Evolutionary conservation across 2,329 filamentous ascomycete genomes (phyloP).

Genomic region (Aspergillus pseudoterreus): DNA sequence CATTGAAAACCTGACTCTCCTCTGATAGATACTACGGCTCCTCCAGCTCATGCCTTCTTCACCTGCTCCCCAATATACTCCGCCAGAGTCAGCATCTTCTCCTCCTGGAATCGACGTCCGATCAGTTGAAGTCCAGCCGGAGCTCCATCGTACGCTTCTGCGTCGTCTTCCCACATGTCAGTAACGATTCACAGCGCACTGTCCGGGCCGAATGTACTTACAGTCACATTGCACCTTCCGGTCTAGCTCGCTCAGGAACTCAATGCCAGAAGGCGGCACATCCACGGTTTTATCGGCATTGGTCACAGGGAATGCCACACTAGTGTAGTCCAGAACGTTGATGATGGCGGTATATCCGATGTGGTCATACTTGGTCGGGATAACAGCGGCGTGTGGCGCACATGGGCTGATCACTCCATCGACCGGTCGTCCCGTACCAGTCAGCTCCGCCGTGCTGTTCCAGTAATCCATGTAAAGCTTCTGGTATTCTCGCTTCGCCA

Average conservation of each 20-base stretch:
- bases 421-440: conserved; percentile 50
- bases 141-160: conserved; percentile 46
- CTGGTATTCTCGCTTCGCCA: conserved; percentile 54
- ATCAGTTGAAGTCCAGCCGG: conserved; percentile 49
- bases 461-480: conserved; percentile 62
- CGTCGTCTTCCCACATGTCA: conserved; percentile 39
- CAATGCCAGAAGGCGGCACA: conserved; percentile 31
- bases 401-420: conserved; percentile 48
- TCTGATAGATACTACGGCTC: not conserved
- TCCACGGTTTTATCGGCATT: conserved; percentile 51
- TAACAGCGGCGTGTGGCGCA: conserved; percentile 40
- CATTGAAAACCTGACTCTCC: not conserved
- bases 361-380: conserved; percentile 43
- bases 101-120: conserved; percentile 49
- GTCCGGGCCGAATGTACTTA: conserved; percentile 29
- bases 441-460: conserved; percentile 53
- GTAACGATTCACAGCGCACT: not conserved
- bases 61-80: conserved; percentile 34
- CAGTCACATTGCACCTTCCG: conserved; percentile 46
- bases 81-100: conserved; percentile 47
- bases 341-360: conserved; percentile 46
- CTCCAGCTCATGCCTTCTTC: not conserved
- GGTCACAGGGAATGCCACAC: conserved; percentile 54
- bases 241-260: conserved; percentile 43
- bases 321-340: conserved; percentile 57